Evolutionary conservation across 345 rosid genomes (phyloP).

Genomic region (Rhodamnia rubescens): DNA sequence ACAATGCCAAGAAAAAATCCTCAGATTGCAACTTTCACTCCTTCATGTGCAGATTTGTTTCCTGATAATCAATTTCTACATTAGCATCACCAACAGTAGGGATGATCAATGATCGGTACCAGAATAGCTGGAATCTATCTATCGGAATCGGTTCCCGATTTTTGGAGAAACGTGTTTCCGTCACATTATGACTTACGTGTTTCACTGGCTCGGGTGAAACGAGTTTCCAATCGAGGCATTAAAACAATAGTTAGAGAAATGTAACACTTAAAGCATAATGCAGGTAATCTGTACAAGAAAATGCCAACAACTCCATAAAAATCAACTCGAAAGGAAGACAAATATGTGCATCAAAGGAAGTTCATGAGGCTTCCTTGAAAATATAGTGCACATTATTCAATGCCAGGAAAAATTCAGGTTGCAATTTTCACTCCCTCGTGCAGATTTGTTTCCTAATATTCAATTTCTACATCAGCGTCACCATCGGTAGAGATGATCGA

Average conservation of each 20-base stretch:
- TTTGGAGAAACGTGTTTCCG: accelerated
- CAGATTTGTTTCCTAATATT: background rate
- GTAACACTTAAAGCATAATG: background rate
- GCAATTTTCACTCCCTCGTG: background rate
- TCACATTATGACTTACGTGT: background rate
- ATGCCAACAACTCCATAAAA: background rate
- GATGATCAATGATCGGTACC: too few species aligned
- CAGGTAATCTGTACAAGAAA: background rate
- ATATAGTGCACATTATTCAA: too few species aligned
- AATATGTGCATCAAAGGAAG: too few species aligned
- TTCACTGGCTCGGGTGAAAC: background rate
- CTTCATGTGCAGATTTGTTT: background rate
- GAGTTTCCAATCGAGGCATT: background rate
- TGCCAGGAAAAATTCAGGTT: background rate
- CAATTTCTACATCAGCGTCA: background rate
- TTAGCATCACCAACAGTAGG: background rate
- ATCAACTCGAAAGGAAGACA: background rate
- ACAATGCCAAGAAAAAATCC: background rate
- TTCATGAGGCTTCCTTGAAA: too few species aligned
- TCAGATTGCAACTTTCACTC: background rate
- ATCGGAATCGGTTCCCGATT: background rate
- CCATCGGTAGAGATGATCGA: too few species aligned
- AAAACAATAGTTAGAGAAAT: background rate
- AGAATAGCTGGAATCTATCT: background rate
- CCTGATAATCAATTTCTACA: background rate